These are phyloP conservation scores for Rhododendron ovatum DNA, from an alignment of 148 eudicot genomes.

Conservation along the genomic window DNA sequence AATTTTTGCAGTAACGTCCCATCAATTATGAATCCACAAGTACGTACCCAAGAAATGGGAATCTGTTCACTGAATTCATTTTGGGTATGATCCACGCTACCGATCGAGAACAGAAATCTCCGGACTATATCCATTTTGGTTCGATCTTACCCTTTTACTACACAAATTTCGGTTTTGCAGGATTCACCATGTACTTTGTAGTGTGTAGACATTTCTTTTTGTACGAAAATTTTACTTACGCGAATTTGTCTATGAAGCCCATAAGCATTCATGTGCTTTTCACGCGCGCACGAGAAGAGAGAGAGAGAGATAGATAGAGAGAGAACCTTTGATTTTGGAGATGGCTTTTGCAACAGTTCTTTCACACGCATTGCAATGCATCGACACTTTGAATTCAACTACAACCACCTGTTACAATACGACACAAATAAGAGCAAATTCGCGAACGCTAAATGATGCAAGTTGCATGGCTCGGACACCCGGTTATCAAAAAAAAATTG, in stretches of 20 bases:
- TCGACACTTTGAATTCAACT: conserved; percentile 31
- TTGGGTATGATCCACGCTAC: not conserved
- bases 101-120: too few relatives aligned
- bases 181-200: not conserved
- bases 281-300: not conserved
- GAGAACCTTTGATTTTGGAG: conserved; percentile 43
- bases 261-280: not conserved
- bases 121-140: not conserved
- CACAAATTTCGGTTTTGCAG: not conserved
- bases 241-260: not conserved
- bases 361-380: conserved; percentile 50
- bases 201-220: not conserved
- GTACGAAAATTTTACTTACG: not conserved
- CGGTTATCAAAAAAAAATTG: too few relatives aligned
- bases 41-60: not conserved
- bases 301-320: conserved; percentile 4
- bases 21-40: not conserved
- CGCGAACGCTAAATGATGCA: not conserved
- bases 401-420: conserved; percentile 17
- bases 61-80: not conserved
- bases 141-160: not conserved
- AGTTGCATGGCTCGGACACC: too few relatives aligned
- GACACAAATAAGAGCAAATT: not conserved
- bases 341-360: conserved; percentile 41
- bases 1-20: not conserved